Evolutionary conservation across 176 grass and related monocot genomes (phyloP).

Genomic region (Elaeis guineensis): DNA sequence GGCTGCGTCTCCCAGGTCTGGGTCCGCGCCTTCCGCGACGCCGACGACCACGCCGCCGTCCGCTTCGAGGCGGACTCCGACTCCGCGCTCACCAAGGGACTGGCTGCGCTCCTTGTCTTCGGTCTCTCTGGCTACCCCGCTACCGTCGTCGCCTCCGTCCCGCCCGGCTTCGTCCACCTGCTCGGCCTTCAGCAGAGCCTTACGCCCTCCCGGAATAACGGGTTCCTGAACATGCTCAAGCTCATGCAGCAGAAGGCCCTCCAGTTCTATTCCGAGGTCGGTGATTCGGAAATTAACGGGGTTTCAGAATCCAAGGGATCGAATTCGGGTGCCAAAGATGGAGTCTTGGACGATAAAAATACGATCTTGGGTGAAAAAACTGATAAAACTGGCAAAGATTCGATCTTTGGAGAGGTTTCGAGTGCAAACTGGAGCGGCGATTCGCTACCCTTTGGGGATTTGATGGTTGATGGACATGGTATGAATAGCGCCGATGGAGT

Average conservation of each 20-base stretch:
- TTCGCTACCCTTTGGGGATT: neutral
- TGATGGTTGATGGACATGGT: neutral
- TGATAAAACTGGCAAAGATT: conserved; percentile 10
- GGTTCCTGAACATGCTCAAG: conserved; percentile 78
- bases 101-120: conserved; percentile 75
- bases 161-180: conserved; percentile 54
- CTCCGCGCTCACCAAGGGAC: conserved; percentile 74
- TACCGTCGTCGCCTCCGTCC: conserved; percentile 38
- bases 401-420: neutral
- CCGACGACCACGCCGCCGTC: conserved; percentile 33
- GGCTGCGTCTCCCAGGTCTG: conserved; percentile 82
- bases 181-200: conserved; percentile 73
- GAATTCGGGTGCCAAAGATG: neutral
- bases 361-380: neutral
- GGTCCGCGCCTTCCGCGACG: conserved; percentile 54
- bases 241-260: conserved; percentile 86
- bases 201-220: conserved; percentile 66
- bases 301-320: neutral
- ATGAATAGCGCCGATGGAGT: neutral
- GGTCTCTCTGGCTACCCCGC: conserved; percentile 61
- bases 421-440: conserved; percentile 10
- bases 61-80: conserved; percentile 81
- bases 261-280: conserved; percentile 19
- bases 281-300: too few relatives aligned
- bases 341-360: conserved; percentile 2